These are phyloP conservation scores for Hygrophorus russula DNA, from an alignment of 768 basidiomycete genomes.

Conservation along the genomic window DNA sequence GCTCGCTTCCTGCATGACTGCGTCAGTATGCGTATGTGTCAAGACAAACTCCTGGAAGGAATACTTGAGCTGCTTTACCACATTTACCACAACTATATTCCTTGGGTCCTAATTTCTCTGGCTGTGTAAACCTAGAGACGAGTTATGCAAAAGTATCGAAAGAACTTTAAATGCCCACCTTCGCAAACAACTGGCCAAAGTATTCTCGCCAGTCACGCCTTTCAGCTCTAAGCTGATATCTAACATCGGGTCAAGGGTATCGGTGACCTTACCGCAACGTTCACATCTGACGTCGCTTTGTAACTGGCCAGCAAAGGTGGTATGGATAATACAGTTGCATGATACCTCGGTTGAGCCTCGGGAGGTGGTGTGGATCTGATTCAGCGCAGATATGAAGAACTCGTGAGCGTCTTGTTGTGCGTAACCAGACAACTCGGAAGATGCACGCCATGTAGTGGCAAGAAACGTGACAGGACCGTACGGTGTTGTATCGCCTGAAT, in stretches of 20 bases:
- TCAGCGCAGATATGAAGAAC: conserved; percentile 73
- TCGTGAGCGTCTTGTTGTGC: conserved; percentile 94
- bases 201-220: conserved; percentile 40
- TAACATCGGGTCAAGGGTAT: conserved; percentile 79
- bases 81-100: conserved; percentile 83
- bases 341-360: conserved; percentile 64
- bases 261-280: conserved; percentile 67
- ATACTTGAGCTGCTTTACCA: conserved; percentile 52
- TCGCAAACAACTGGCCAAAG: conserved; percentile 64
- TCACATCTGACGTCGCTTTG: conserved; percentile 89
- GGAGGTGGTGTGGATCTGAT: conserved; percentile 77
- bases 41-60: conserved; percentile 15
- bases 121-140: conserved; percentile 59
- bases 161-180: conserved; percentile 28
- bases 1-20: conserved; percentile 48
- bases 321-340: conserved; percentile 88
- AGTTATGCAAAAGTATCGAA: conserved; percentile 1
- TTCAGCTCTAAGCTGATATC: conserved; percentile 84
- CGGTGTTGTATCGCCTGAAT: conserved; percentile 45
- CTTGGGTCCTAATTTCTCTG: conserved; percentile 73
- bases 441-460: conserved; percentile 71
- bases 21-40: conserved; percentile 2
- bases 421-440: conserved; percentile 79
- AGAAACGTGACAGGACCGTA: conserved; percentile 81
- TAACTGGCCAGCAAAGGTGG: conserved; percentile 76